Percentiles rank a stretch among this genome's conserved stretches.
These are phyloP conservation scores for Borovskyia barvae DNA, from an alignment of 208 protist species.

Conservation along the genomic window DNA sequence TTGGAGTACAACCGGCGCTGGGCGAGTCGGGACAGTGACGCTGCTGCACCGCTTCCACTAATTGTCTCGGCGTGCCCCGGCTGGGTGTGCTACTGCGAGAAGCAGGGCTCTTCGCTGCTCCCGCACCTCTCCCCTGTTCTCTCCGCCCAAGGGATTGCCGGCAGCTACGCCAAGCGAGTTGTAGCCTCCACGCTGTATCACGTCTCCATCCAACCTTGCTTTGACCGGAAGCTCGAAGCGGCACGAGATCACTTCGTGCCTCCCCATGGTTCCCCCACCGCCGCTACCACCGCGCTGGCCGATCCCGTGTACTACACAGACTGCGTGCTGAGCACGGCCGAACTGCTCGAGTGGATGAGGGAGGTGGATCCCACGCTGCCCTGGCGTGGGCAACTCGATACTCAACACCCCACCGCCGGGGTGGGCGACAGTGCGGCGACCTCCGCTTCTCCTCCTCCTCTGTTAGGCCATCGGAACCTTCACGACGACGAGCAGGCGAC, in stretches of 20 bases:
- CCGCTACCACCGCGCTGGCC: constrained; percentile 10
- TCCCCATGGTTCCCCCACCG: background rate
- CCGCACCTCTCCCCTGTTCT: constrained; percentile 93
- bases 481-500: background rate
- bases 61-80: constrained; percentile 96
- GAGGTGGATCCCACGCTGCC: constrained; percentile 47
- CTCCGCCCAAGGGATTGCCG: constrained; percentile 96
- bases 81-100: constrained; percentile 99
- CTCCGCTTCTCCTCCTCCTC: background rate
- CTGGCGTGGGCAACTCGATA: constrained; percentile 47
- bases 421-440: background rate
- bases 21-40: background rate
- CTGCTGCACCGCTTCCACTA: constrained; percentile 68
- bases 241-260: constrained; percentile 68
- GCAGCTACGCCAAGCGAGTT: constrained; percentile 86
- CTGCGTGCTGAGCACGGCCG: constrained; percentile 94
- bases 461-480: background rate
- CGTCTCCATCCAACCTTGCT: constrained; percentile 97
- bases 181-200: constrained; percentile 72
- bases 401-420: background rate
- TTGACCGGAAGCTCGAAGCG: constrained; percentile 98
- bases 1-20: constrained; percentile 66
- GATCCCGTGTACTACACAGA: constrained; percentile 87
- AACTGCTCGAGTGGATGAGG: constrained; percentile 90
- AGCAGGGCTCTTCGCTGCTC: constrained; percentile 91